Percentiles rank a stretch among this genome's conserved stretches.
Evolutionary conservation across 306 rosid genomes (phyloP).

Genomic region (Cucurbita pepo): DNA sequence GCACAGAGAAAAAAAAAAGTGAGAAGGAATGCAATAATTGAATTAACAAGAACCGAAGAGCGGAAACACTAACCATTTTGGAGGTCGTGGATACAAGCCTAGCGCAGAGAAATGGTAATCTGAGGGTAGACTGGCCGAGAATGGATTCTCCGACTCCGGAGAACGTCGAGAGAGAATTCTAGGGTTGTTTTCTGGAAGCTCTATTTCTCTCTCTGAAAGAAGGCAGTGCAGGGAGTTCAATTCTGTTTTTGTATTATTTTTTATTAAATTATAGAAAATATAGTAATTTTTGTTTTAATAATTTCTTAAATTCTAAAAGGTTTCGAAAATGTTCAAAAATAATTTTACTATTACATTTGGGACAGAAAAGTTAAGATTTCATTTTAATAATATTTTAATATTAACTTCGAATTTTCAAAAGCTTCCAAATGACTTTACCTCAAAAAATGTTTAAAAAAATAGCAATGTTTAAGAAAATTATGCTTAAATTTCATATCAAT

Average conservation of each 20-base stretch:
- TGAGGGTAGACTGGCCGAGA: not conserved
- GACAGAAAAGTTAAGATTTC: too few relatives aligned
- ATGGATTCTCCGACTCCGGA: not conserved
- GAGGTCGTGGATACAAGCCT: not conserved
- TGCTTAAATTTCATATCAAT: too few relatives aligned
- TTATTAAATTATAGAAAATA: not conserved
- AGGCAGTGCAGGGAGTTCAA: not conserved
- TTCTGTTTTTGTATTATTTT: not conserved
- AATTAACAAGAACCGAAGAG: not conserved
- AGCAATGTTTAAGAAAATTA: too few relatives aligned
- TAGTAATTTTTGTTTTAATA: too few relatives aligned
- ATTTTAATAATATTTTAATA: too few relatives aligned
- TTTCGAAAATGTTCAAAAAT: too few relatives aligned
- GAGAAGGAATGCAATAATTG: not conserved
- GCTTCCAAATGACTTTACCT: too few relatives aligned
- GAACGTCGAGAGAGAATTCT: constrained; percentile 4
- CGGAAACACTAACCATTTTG: not conserved
- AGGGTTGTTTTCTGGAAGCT: constrained; percentile 4
- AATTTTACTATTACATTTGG: too few relatives aligned
- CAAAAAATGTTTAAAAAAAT: too few relatives aligned
- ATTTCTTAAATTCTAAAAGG: too few relatives aligned
- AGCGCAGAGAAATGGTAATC: not conserved
- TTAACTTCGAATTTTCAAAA: too few relatives aligned
- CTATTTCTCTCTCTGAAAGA: not conserved
- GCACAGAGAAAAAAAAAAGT: not conserved